A percentile compares a stretch with the other conserved stretches of the same genome.
phyloP scores from a whole-genome alignment of 768 basidiomycete species.

The Leucocoprinus sp. region DNA sequence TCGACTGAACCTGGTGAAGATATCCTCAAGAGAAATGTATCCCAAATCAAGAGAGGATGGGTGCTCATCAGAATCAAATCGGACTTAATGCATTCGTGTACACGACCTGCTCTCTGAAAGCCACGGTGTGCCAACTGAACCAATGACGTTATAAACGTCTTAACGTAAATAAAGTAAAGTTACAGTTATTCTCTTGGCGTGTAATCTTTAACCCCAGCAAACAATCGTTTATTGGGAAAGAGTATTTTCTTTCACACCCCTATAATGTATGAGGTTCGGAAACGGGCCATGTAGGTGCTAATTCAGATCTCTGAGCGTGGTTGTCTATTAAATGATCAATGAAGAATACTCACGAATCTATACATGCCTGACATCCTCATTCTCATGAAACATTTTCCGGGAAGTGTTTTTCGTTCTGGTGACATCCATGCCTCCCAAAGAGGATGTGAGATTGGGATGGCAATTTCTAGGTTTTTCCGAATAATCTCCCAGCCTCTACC shows the following conservation, averaged over 20 bases:
- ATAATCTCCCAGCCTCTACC: constrained; percentile 47
- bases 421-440: constrained; percentile 44
- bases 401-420: constrained; percentile 37
- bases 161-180: too few relatives aligned
- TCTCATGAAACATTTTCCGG: constrained; percentile 49
- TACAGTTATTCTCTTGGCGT: background rate
- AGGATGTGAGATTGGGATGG: constrained; percentile 38
- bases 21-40: too few relatives aligned
- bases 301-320: background rate
- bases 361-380: constrained; percentile 52
- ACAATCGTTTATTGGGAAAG: background rate
- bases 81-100: too few relatives aligned
- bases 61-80: too few relatives aligned
- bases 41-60: too few relatives aligned
- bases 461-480: constrained; percentile 31
- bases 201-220: background rate
- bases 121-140: too few relatives aligned
- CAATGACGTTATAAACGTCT: too few relatives aligned
- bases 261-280: constrained; percentile 46
- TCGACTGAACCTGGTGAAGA: too few relatives aligned
- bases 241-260: constrained; percentile 24
- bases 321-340: background rate
- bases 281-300: constrained; percentile 50
- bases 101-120: too few relatives aligned
- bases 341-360: constrained; percentile 36